Conservation (phyloP, 2,329 filamentous ascomycete species). For the Trichoderma hamatum region DNA sequence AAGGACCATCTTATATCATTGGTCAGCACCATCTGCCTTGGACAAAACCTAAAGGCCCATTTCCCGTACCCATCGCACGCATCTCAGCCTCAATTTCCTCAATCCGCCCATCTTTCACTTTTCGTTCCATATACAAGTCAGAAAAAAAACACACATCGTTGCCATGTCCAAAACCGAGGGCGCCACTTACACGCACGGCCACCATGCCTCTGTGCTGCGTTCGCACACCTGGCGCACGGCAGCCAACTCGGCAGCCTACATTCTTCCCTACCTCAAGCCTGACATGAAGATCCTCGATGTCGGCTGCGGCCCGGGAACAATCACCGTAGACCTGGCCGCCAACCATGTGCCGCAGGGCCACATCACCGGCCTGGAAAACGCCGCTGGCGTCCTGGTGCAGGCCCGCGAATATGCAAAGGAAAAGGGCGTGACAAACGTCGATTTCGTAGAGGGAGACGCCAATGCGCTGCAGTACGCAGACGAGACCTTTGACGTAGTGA, state of each 20-base stretch:
- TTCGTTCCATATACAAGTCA: neutral
- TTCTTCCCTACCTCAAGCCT: constrained; percentile 46
- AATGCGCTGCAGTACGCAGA: constrained; percentile 42
- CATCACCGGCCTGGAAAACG: constrained; percentile 46
- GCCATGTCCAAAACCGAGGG: constrained; percentile 23
- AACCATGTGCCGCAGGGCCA: constrained; percentile 41
- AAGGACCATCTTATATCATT: neutral
- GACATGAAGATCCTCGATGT: constrained; percentile 49
- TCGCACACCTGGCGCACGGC: constrained; percentile 47
- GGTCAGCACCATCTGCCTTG: neutral
- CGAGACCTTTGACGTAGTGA: constrained; percentile 46
- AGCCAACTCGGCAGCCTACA: constrained; percentile 46
- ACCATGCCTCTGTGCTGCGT: constrained; percentile 43
- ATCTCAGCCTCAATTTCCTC: neutral
- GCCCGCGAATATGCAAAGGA: constrained; percentile 37
- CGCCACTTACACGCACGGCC: constrained; percentile 44
- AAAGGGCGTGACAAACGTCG: constrained; percentile 38
- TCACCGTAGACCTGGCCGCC: constrained; percentile 45
- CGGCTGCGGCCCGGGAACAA: constrained; percentile 53
- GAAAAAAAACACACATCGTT: neutral
- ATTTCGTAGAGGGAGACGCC: constrained; percentile 39
- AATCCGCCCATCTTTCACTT: neutral
- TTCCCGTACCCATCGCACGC: too few species aligned
- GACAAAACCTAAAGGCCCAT: neutral
- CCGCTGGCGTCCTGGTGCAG: constrained; percentile 37